These are phyloP conservation scores for Ganoderma lucidum DNA, from an alignment of 1,284 basidiomycete genomes.

Conservation along the genomic window DNA sequence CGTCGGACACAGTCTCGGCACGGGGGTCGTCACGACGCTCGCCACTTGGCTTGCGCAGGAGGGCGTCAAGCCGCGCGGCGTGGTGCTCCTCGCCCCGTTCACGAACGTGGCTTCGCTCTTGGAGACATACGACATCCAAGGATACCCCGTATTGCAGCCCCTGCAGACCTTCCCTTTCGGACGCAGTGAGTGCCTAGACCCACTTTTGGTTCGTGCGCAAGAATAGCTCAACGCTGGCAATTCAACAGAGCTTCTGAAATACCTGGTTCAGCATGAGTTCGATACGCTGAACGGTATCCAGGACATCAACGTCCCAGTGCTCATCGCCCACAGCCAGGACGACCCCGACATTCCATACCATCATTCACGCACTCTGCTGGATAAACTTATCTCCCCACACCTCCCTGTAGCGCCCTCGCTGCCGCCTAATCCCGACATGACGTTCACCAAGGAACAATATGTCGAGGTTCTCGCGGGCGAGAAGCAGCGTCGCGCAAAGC, in stretches of 20 bases:
- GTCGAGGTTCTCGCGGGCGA: constrained; percentile 33
- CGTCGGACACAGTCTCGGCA: constrained; percentile 86
- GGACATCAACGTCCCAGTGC: constrained; percentile 61
- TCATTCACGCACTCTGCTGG: constrained; percentile 81
- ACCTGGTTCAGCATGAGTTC: constrained; percentile 68
- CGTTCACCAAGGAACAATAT: constrained; percentile 35
- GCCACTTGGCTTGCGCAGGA: constrained; percentile 65
- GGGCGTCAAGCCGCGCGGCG: constrained; percentile 59
- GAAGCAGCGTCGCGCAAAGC: constrained; percentile 40
- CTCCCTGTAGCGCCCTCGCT: constrained; percentile 59
- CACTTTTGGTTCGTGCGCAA: neutral
- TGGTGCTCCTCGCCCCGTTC: constrained; percentile 84
- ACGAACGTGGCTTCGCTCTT: constrained; percentile 71
- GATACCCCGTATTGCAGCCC: constrained; percentile 76
- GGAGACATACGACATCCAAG: constrained; percentile 77
- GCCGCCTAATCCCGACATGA: constrained; percentile 40
- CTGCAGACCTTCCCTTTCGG: constrained; percentile 75
- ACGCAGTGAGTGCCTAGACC: constrained; percentile 58
- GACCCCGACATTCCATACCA: constrained; percentile 84
- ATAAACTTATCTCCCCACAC: constrained; percentile 69
- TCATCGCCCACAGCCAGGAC: constrained; percentile 83
- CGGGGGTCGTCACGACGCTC: constrained; percentile 76
- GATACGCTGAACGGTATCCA: constrained; percentile 68
- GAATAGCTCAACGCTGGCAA: constrained; percentile 5
- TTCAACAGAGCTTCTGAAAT: constrained; percentile 61